Evolutionary conservation across 192 early-diverging fungal species (phyloP).

Genomic region (Dissophora ornata): DNA sequence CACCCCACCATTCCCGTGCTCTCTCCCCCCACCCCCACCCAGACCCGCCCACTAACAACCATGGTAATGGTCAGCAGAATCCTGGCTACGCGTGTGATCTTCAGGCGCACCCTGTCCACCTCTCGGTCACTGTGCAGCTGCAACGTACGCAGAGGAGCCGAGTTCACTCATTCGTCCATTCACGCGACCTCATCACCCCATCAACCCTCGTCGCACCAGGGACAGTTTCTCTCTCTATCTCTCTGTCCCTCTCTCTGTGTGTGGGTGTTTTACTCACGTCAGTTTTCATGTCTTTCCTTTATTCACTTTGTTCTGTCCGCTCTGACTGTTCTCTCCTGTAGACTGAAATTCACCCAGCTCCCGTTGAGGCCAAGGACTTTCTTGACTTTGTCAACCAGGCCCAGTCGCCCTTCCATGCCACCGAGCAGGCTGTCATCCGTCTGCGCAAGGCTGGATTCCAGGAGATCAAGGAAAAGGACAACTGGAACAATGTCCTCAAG

Average conservation of each 20-base stretch:
- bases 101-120: slow-evolving; percentile 11
- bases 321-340: slow-evolving; percentile 4
- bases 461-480: slow-evolving; percentile 91
- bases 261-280: too few relatives aligned
- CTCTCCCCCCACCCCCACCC: background rate
- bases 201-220: too few relatives aligned
- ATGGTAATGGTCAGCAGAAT: slow-evolving; percentile 43
- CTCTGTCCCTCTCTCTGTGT: too few relatives aligned
- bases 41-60: slow-evolving; percentile 12
- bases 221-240: too few relatives aligned
- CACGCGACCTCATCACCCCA: background rate
- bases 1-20: background rate
- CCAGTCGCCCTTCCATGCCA: slow-evolving; percentile 97
- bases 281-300: too few relatives aligned
- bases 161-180: background rate
- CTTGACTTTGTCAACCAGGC: slow-evolving; percentile 91
- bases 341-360: slow-evolving; percentile 51
- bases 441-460: slow-evolving; percentile 84
- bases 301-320: too few relatives aligned
- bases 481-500: slow-evolving; percentile 78
- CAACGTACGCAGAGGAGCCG: slow-evolving; percentile 18
- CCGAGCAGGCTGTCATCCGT: slow-evolving; percentile 78
- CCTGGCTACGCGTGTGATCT: slow-evolving; percentile 16
- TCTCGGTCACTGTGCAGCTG: slow-evolving; percentile 18
- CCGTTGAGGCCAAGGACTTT: slow-evolving; percentile 67